A percentile compares a stretch with the other conserved stretches of the same genome.
Evolutionary conservation across 2,329 filamentous ascomycete genomes (phyloP).

Genomic region (Aspergillus sp.): DNA sequence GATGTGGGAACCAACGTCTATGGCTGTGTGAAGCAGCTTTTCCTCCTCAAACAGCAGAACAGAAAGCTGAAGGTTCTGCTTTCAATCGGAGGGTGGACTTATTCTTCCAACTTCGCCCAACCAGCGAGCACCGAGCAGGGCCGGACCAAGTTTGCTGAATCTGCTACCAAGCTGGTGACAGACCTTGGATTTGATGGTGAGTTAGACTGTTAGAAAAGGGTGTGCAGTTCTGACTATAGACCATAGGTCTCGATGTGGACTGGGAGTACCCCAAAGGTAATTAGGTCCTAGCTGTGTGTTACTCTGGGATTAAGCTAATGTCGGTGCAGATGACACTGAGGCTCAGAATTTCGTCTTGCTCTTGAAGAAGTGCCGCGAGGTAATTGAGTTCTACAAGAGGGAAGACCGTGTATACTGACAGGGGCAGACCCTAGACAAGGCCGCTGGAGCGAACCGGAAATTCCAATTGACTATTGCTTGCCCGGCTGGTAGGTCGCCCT

Average conservation of each 20-base stretch:
- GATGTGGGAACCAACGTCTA: conserved; percentile 72
- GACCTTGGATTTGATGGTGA: conserved; percentile 69
- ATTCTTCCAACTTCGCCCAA: conserved; percentile 71
- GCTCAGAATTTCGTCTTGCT: conserved; percentile 44
- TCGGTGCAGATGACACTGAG: conserved; percentile 37
- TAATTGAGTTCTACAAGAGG: conserved; percentile 14
- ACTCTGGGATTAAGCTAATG: conserved; percentile 11
- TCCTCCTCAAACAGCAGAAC: conserved; percentile 71
- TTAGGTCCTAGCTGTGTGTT: neutral
- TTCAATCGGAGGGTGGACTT: conserved; percentile 79
- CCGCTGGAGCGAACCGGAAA: conserved; percentile 41
- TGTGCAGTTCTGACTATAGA: neutral
- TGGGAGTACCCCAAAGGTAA: conserved; percentile 48
- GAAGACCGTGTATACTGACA: conserved; percentile 8
- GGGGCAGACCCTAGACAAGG: conserved; percentile 33
- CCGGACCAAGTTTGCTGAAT: conserved; percentile 65
- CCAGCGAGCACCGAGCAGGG: conserved; percentile 64
- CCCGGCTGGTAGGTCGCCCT: conserved; percentile 39
- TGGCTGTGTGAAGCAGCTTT: conserved; percentile 75
- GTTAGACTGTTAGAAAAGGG: conserved; percentile 4
- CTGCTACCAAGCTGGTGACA: conserved; percentile 72
- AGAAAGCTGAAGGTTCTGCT: conserved; percentile 76
- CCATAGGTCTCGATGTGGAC: conserved; percentile 44
- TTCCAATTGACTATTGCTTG: conserved; percentile 52
- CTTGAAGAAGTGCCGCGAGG: conserved; percentile 43